Percentiles rank a stretch among this genome's conserved stretches.
Evolutionary conservation across 2,329 filamentous ascomycete species (phyloP).

Genomic region (Teratosphaeria nubilosa): DNA sequence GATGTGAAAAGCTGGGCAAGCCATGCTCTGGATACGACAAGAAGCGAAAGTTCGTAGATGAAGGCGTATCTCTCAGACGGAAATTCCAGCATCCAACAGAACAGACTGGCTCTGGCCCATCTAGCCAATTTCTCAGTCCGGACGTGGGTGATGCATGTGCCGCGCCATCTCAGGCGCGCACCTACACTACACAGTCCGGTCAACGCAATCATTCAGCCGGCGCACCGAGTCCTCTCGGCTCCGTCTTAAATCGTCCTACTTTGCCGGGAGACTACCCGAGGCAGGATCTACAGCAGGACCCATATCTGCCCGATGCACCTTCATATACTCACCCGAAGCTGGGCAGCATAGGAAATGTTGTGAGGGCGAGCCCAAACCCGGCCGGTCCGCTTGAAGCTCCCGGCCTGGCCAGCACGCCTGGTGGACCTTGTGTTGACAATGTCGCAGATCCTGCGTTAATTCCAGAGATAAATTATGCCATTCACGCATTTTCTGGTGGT

Average conservation of each 20-base stretch:
- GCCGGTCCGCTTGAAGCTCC: neutral
- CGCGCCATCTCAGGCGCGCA: neutral
- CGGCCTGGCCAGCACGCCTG: neutral
- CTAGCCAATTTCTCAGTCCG: neutral
- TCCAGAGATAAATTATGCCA: neutral
- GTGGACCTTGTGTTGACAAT: neutral
- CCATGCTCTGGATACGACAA: slow-evolving; percentile 27
- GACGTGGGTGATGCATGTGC: neutral
- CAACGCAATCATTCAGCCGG: neutral
- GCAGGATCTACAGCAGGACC: neutral
- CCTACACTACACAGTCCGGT: neutral
- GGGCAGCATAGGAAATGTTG: neutral
- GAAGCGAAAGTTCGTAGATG: slow-evolving; percentile 27
- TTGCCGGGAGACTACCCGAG: neutral
- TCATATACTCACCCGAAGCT: neutral
- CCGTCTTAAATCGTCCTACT: neutral
- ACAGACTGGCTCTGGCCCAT: neutral
- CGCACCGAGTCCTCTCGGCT: neutral
- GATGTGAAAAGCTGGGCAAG: slow-evolving; percentile 26
- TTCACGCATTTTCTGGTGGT: slow-evolving; percentile 10
- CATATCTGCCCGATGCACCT: neutral
- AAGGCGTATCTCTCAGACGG: slow-evolving; percentile 21
- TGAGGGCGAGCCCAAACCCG: neutral
- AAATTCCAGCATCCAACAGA: slow-evolving; percentile 17
- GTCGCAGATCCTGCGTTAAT: slow-evolving; percentile 2